A percentile compares a stretch with the other conserved stretches of the same genome.
phyloP scores from a whole-genome alignment of 805 yeast genomes.

The Candida coquimbonensis region DNA sequence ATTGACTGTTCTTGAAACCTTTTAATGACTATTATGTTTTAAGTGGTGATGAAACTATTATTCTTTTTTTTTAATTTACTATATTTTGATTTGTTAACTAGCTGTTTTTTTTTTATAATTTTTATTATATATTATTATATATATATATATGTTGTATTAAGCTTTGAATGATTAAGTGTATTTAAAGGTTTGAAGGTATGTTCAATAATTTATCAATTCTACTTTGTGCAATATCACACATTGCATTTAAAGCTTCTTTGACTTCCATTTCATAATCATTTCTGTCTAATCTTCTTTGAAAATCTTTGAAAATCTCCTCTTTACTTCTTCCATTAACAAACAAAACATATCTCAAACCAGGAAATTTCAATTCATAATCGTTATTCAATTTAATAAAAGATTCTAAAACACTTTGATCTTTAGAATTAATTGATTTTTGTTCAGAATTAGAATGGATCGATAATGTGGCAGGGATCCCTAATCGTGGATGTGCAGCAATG shows the following conservation, averaged over 20 bases:
- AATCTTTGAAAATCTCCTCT: slow-evolving; percentile 53
- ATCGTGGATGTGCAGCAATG: slow-evolving; percentile 86
- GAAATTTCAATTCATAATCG: slow-evolving; percentile 54
- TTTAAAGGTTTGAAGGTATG: background rate
- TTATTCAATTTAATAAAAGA: slow-evolving; percentile 48
- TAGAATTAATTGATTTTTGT: slow-evolving; percentile 59
- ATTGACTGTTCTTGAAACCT: background rate
- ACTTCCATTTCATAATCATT: slow-evolving; percentile 51
- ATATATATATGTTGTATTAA: background rate
- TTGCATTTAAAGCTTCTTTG: slow-evolving; percentile 67
- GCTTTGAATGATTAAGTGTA: background rate
- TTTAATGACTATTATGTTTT: background rate
- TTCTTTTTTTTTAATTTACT: background rate
- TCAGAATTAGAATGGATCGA: slow-evolving; percentile 64
- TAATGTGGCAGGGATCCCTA: slow-evolving; percentile 59
- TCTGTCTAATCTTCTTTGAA: slow-evolving; percentile 51
- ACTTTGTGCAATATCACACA: slow-evolving; percentile 88
- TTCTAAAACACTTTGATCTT: slow-evolving; percentile 33
- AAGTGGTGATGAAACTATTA: background rate
- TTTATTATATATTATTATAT: background rate
- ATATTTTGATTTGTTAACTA: background rate
- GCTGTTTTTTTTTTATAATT: background rate
- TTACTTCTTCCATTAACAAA: slow-evolving; percentile 83
- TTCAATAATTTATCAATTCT: slow-evolving; percentile 48
- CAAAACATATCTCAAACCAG: slow-evolving; percentile 76